These are phyloP conservation scores for Geotrichum carabidarum DNA, from an alignment of 1,139 yeast genomes.

Conservation along the genomic window DNA sequence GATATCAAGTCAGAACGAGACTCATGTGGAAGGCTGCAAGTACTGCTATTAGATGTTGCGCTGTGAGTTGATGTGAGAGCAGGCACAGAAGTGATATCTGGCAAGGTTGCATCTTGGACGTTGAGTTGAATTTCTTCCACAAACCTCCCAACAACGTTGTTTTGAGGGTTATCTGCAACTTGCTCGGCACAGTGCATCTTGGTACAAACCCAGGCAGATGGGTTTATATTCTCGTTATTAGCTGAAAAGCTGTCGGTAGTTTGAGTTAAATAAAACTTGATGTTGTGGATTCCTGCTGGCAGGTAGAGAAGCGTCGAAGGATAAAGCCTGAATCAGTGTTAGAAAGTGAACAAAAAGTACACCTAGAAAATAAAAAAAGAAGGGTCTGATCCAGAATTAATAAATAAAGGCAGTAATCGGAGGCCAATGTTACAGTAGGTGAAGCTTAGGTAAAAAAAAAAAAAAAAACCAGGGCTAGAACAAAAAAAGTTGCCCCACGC, in stretches of 20 bases:
- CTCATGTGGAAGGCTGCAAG: not conserved
- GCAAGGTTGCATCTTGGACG: not conserved
- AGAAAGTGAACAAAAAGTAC: not conserved
- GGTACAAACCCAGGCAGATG: not conserved
- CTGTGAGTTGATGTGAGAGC: constrained; percentile 7
- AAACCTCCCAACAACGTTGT: constrained; percentile 2
- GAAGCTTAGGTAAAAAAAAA: no score
- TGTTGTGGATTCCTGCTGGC: not conserved
- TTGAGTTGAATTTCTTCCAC: constrained; percentile 7
- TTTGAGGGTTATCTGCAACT: not conserved
- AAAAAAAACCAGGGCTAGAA: no score
- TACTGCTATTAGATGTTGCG: not conserved
- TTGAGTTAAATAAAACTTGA: not conserved
- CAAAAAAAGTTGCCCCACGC: not conserved
- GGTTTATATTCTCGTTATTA: no score
- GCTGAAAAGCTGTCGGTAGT: no score
- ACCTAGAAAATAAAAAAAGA: not conserved
- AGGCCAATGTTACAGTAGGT: not conserved
- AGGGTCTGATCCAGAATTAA: not conserved
- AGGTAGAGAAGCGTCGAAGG: not conserved
- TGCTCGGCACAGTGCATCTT: no score
- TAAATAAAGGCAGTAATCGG: not conserved
- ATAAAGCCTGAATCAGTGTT: not conserved
- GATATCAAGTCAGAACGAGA: constrained; percentile 1
- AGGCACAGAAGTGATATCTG: not conserved